These are phyloP conservation scores for Nymphaea colorata DNA, from an alignment of 164 flowering plant genomes.

Conservation along the genomic window DNA sequence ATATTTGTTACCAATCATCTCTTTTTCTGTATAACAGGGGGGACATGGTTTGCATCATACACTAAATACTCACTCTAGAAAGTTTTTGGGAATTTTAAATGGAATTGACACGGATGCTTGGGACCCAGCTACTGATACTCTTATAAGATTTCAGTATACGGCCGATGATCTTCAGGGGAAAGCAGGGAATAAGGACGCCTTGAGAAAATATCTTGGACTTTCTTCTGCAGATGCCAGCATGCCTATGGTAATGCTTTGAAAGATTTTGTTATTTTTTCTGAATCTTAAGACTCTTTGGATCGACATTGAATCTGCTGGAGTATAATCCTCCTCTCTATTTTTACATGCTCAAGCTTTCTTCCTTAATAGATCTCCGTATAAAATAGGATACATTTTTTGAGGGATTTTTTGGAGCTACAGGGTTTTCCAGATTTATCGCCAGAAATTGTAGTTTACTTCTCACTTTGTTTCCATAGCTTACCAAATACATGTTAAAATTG, in stretches of 20 bases:
- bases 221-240: conserved; percentile 34
- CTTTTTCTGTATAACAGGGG: conserved; percentile 33
- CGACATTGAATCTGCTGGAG: no score
- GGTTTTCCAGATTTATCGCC: no score
- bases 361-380: no score
- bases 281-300: background rate
- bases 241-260: conserved; percentile 55
- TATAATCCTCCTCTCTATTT: no score
- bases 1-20: background rate
- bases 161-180: conserved; percentile 78
- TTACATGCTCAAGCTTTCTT: no score
- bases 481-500: no score
- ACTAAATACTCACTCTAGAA: conserved; percentile 62
- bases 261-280: background rate
- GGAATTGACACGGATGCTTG: conserved; percentile 91
- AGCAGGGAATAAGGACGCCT: conserved; percentile 56
- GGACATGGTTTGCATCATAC: conserved; percentile 79
- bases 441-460: no score
- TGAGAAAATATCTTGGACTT: conserved; percentile 53
- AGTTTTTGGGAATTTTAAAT: conserved; percentile 85
- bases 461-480: no score
- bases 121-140: conserved; percentile 77
- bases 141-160: conserved; percentile 63
- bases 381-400: no score
- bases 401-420: no score